A percentile compares a stretch with the other conserved stretches of the same genome.
Conservation (phyloP, 2,329 filamentous ascomycete species). For the Geosmithia flava region DNA sequence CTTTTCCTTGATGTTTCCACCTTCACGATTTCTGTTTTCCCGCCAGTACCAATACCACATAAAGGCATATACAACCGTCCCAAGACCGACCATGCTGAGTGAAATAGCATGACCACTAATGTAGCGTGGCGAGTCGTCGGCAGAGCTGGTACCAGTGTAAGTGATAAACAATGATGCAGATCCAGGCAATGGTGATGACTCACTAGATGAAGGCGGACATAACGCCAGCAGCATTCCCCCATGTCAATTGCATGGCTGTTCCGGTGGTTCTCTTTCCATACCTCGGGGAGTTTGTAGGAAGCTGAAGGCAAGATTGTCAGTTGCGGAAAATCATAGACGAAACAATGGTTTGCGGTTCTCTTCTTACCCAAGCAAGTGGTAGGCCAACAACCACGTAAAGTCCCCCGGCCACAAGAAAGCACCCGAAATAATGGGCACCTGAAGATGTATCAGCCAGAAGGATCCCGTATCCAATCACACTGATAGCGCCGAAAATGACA, state of each 20-base stretch:
- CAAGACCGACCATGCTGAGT: constrained; percentile 42
- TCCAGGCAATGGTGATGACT: background rate
- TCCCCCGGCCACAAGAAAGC: constrained; percentile 61
- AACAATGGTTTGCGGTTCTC: no score
- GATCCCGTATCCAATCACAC: constrained; percentile 57
- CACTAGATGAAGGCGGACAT: constrained; percentile 55
- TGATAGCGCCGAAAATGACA: constrained; percentile 47
- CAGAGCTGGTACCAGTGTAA: background rate
- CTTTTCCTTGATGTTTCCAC: constrained; percentile 16
- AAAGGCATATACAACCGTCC: constrained; percentile 36
- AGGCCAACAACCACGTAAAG: constrained; percentile 50
- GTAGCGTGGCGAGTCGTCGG: constrained; percentile 41
- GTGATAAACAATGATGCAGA: background rate
- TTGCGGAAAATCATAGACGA: no score
- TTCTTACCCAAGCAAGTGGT: constrained; percentile 35
- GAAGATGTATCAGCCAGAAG: constrained; percentile 47
- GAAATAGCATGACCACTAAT: constrained; percentile 49
- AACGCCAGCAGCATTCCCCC: constrained; percentile 59
- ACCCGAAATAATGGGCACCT: constrained; percentile 61
- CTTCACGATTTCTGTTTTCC: constrained; percentile 32
- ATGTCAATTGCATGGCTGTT: constrained; percentile 56
- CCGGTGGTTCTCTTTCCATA: constrained; percentile 68
- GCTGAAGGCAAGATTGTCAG: constrained; percentile 12
- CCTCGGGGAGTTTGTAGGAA: constrained; percentile 56
- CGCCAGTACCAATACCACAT: constrained; percentile 39